A percentile compares a stretch with the other conserved stretches of the same genome.
Evolutionary conservation across 2,329 filamentous ascomycete species (phyloP).

Genomic region (Cryphonectria nitschkei): DNA sequence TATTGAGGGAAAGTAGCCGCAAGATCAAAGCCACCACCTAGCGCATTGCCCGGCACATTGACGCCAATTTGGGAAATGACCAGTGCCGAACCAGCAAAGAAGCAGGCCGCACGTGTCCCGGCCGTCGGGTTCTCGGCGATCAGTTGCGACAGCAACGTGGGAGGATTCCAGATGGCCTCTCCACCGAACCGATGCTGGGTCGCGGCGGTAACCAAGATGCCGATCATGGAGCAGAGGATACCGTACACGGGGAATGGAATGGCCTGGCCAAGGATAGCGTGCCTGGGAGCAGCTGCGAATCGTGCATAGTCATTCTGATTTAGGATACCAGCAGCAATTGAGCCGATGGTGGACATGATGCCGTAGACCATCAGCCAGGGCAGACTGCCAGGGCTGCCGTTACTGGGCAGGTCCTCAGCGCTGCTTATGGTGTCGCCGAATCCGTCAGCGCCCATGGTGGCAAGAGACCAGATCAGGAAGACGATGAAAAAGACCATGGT

Average conservation of each 20-base stretch:
- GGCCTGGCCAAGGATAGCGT: conserved; percentile 42
- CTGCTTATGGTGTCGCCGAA: conserved; percentile 42
- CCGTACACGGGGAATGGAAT: conserved; percentile 43
- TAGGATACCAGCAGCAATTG: conserved; percentile 44
- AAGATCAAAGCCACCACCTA: conserved; percentile 36
- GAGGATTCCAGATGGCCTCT: conserved; percentile 44
- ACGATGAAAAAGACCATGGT: conserved; percentile 47
- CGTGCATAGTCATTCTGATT: conserved; percentile 46
- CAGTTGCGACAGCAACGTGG: conserved; percentile 40
- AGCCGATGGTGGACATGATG: conserved; percentile 43
- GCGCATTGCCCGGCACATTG: conserved; percentile 42
- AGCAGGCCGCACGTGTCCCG: conserved; percentile 32
- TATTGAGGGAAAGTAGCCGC: conserved; percentile 34
- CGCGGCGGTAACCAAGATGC: conserved; percentile 46
- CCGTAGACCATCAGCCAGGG: conserved; percentile 44
- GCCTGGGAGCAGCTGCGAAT: conserved; percentile 37
- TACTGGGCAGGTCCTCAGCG: conserved; percentile 32
- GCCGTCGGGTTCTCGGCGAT: conserved; percentile 38
- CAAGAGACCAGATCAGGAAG: conserved; percentile 48
- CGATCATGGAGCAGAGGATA: conserved; percentile 42
- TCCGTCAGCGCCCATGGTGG: conserved; percentile 46
- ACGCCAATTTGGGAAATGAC: conserved; percentile 43
- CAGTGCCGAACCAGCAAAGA: conserved; percentile 44
- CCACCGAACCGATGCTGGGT: conserved; percentile 43
- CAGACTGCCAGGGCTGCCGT: conserved; percentile 37